These are phyloP conservation scores for Lecanicillium sp. DNA, from an alignment of 2,329 filamentous ascomycete genomes.

Conservation along the genomic window DNA sequence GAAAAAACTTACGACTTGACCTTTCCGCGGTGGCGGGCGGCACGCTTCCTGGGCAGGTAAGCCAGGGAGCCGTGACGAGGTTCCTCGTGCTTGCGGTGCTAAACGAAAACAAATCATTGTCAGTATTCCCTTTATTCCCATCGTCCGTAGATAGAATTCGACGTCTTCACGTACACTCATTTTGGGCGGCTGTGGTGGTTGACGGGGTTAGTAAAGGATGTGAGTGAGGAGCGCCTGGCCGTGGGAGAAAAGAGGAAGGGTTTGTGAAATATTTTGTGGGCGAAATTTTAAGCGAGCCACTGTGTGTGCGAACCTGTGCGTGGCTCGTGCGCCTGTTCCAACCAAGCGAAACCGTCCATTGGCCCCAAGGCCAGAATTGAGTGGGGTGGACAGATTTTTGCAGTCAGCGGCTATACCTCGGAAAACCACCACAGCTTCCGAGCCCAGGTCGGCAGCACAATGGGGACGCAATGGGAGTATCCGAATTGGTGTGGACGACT, in stretches of 20 bases:
- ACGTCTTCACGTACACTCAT: conserved; percentile 32
- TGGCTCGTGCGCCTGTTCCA: conserved; percentile 15
- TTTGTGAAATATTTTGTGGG: conserved; percentile 25
- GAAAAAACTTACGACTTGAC: conserved; percentile 82
- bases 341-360: no score
- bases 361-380: no score
- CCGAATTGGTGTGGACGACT: no score
- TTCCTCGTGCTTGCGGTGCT: conserved; percentile 64
- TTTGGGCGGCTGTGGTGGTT: conserved; percentile 29
- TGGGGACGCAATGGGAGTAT: no score
- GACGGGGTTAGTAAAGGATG: conserved; percentile 25
- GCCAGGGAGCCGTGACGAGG: conserved; percentile 92
- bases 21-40: conserved; percentile 89
- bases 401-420: no score
- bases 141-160: no score
- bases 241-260: conserved; percentile 11
- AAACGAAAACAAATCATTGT: conserved; percentile 12
- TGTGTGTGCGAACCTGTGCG: conserved; percentile 13
- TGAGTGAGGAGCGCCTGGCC: conserved; percentile 2
- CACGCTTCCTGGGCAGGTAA: conserved; percentile 84
- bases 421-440: no score
- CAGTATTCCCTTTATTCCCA: no score
- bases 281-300: conserved; percentile 30
- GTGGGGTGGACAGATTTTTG: no score
- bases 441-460: no score